Conservation (phyloP, 1,139 yeast species). For the Lodderomyces jiufengensis region DNA sequence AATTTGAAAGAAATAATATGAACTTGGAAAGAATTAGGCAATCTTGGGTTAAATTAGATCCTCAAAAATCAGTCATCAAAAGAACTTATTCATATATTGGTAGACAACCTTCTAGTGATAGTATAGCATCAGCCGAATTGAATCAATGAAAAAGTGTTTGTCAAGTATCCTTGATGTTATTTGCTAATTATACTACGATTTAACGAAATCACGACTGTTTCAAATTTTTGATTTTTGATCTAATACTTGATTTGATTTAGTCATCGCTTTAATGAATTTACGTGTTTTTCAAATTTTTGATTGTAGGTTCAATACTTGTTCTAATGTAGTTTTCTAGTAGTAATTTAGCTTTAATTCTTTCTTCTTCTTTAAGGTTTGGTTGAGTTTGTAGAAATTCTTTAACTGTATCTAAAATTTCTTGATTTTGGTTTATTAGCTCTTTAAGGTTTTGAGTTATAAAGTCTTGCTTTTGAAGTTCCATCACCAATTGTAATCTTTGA, state of each 20-base stretch:
- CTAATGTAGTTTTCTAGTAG: slow-evolving; percentile 16
- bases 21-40: slow-evolving; percentile 43
- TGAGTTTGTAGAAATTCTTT: slow-evolving; percentile 33
- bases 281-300: background rate
- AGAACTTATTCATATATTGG: slow-evolving; percentile 38
- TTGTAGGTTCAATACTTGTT: slow-evolving; percentile 14
- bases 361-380: slow-evolving; percentile 17
- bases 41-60: slow-evolving; percentile 45
- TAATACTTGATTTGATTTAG: no score
- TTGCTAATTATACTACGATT: no score
- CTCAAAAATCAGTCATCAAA: slow-evolving; percentile 38
- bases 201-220: no score
- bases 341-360: slow-evolving; percentile 8
- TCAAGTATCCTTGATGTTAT: no score
- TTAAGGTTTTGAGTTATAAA: slow-evolving; percentile 29
- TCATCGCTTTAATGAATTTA: no score
- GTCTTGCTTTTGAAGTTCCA: slow-evolving; percentile 46
- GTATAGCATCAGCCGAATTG: slow-evolving; percentile 7
- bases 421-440: slow-evolving; percentile 37
- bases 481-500: slow-evolving; percentile 33
- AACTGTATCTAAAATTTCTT: slow-evolving; percentile 37
- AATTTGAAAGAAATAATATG: slow-evolving; percentile 39
- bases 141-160: background rate
- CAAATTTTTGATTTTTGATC: no score
- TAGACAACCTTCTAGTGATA: slow-evolving; percentile 19